These are phyloP conservation scores for Silene latifolia DNA, from an alignment of 148 eudicot genomes.

Conservation along the genomic window DNA sequence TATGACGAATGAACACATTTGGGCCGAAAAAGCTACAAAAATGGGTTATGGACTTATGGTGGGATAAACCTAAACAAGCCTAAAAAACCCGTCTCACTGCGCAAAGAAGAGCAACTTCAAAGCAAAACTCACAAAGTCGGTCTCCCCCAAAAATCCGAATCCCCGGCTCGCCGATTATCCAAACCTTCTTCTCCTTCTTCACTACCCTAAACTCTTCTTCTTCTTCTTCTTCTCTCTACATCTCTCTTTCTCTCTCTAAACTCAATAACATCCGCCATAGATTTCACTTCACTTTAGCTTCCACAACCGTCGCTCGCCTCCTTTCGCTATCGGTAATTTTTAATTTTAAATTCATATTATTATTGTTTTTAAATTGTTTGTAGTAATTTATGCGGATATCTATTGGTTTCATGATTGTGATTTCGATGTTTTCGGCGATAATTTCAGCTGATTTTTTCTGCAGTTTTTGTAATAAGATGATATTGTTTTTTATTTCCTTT, in stretches of 20 bases:
- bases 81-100: too few species aligned
- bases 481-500: too few species aligned
- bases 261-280: background rate
- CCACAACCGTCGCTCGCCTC: background rate
- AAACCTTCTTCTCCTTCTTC: background rate
- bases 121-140: background rate
- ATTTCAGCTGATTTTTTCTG: background rate
- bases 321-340: background rate
- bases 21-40: too few species aligned
- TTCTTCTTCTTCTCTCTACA: background rate
- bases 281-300: background rate
- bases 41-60: too few species aligned
- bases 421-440: background rate
- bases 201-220: background rate
- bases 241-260: background rate
- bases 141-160: background rate
- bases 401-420: background rate
- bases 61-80: too few species aligned
- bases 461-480: too few species aligned
- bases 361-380: too few species aligned
- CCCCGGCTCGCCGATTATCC: background rate
- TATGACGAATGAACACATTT: too few species aligned
- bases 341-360: too few species aligned
- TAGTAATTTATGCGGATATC: background rate
- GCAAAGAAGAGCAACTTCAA: too few species aligned